Percentiles rank a stretch among this genome's conserved stretches.
Evolutionary conservation across 371 early-diverging fungal genomes (phyloP).

Genomic region (Lichtheimia ornata): DNA sequence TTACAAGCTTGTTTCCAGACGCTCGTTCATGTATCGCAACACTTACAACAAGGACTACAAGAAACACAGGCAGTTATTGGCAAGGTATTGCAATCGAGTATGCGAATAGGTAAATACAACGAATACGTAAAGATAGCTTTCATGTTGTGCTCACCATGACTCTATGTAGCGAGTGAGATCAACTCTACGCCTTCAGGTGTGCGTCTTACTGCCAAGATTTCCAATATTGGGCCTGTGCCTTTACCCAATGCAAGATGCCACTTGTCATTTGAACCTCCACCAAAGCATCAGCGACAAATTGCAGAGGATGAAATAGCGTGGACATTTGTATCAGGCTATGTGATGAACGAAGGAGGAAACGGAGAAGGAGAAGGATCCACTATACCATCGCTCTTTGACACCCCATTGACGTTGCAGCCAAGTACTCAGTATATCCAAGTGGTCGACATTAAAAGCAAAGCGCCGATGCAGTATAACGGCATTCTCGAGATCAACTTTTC

Average conservation of each 20-base stretch:
- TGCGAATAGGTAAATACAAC: no score
- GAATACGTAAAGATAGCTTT: no score
- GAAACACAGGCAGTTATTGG: no score
- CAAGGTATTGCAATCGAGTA: no score
- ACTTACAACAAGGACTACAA: no score
- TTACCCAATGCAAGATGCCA: slow-evolving; percentile 5
- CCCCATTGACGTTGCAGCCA: slow-evolving; percentile 2
- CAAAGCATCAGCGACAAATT: neutral
- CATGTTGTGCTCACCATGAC: no score
- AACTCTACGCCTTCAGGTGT: slow-evolving; percentile 9
- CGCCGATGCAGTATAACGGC: slow-evolving; percentile 27
- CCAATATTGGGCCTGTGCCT: slow-evolving; percentile 16
- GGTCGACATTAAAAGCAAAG: slow-evolving; percentile 11
- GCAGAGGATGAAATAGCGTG: neutral
- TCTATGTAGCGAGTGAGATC: slow-evolving; percentile 10
- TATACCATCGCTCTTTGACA: slow-evolving; percentile 1
- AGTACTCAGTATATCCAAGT: slow-evolving; percentile 13
- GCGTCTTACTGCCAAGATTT: slow-evolving; percentile 12
- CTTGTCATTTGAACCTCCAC: slow-evolving; percentile 12
- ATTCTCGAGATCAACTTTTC: slow-evolving; percentile 18
- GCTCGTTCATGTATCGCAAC: no score
- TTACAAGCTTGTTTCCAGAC: no score
- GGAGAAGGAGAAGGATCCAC: neutral
- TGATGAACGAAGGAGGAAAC: no score
- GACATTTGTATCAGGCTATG: neutral